These are phyloP conservation scores for Sporothrix sp. DNA, from an alignment of 2,329 filamentous ascomycete species.

Conservation along the genomic window DNA sequence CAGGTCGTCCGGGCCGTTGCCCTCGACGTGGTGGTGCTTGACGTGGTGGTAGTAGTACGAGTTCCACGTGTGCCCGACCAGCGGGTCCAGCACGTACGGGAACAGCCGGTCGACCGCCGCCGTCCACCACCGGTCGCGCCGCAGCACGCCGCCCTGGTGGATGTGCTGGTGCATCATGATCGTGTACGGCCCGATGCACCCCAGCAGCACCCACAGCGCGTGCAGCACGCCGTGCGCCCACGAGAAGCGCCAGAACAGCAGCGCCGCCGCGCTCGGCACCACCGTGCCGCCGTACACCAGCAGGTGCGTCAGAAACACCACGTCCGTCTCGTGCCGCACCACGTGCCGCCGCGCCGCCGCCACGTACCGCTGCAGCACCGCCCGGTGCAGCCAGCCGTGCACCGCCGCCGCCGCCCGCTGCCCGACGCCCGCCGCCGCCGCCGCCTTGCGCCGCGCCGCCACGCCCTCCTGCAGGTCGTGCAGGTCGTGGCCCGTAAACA, in stretches of 20 bases:
- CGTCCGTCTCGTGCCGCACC: conserved; percentile 59
- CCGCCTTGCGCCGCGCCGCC: conserved; percentile 8
- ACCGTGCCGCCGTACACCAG: conserved; percentile 61
- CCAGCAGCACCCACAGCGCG: conserved; percentile 51
- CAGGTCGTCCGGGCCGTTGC: conserved; percentile 66
- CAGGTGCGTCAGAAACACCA: conserved; percentile 69
- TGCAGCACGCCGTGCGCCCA: conserved; percentile 60
- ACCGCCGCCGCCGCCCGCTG: conserved; percentile 24
- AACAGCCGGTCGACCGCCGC: conserved; percentile 51
- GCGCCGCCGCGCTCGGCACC: conserved; percentile 52
- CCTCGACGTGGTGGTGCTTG: conserved; percentile 74
- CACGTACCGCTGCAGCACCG: conserved; percentile 51
- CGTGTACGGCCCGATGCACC: conserved; percentile 63
- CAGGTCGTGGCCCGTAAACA: conserved; percentile 35
- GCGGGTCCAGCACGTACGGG: conserved; percentile 63
- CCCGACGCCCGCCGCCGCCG: conserved; percentile 2
- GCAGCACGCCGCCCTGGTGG: conserved; percentile 61
- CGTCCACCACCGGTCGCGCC: conserved; percentile 33
- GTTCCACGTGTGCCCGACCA: conserved; percentile 80
- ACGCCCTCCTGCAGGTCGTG: conserved; percentile 27
- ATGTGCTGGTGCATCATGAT: conserved; percentile 81
- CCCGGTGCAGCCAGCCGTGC: conserved; percentile 38
- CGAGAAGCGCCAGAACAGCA: conserved; percentile 55
- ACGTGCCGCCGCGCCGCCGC: conserved; percentile 39
- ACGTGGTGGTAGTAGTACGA: conserved; percentile 79